Evolutionary conservation across 495 filamentous ascomycete genomes (phyloP).

Genomic region (Haplographium delicatum): DNA sequence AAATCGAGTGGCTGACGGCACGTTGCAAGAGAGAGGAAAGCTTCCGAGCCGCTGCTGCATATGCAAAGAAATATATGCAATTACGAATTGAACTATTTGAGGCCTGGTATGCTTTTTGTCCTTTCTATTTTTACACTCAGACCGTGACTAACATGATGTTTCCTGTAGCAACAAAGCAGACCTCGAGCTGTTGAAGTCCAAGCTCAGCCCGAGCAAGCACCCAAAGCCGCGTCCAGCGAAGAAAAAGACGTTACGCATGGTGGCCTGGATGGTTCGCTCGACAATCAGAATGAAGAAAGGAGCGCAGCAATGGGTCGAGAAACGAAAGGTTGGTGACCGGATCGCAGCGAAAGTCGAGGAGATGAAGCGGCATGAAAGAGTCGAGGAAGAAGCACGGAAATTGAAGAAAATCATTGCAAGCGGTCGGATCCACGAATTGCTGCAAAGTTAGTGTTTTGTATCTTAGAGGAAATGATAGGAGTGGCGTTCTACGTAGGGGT

Average conservation of each 20-base stretch:
- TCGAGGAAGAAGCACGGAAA: constrained; percentile 10
- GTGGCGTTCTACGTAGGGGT: no score
- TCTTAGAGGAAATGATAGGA: no score
- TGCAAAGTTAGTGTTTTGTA: background rate
- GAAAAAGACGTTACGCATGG: constrained; percentile 29
- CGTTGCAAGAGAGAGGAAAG: constrained; percentile 71
- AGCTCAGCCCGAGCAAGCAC: no score
- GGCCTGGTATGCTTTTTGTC: constrained; percentile 67
- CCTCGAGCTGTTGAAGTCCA: constrained; percentile 72
- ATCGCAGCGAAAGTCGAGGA: constrained; percentile 17
- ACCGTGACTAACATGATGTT: constrained; percentile 12
- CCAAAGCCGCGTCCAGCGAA: constrained; percentile 40
- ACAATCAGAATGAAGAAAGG: constrained; percentile 23
- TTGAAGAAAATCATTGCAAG: background rate
- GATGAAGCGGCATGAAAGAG: constrained; percentile 14
- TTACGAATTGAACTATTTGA: constrained; percentile 77
- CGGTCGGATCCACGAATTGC: background rate
- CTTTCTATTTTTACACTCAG: no score
- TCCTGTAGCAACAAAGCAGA: constrained; percentile 79
- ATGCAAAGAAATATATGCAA: constrained; percentile 69
- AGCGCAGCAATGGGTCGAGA: constrained; percentile 21
- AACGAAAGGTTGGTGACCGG: constrained; percentile 13
- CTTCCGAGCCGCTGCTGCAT: constrained; percentile 71
- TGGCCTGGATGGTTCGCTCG: constrained; percentile 16
- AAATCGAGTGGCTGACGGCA: constrained; percentile 84